A percentile compares a stretch with the other conserved stretches of the same genome.
phyloP scores from a whole-genome alignment of 768 basidiomycete genomes.

The Podaxis sp. region DNA sequence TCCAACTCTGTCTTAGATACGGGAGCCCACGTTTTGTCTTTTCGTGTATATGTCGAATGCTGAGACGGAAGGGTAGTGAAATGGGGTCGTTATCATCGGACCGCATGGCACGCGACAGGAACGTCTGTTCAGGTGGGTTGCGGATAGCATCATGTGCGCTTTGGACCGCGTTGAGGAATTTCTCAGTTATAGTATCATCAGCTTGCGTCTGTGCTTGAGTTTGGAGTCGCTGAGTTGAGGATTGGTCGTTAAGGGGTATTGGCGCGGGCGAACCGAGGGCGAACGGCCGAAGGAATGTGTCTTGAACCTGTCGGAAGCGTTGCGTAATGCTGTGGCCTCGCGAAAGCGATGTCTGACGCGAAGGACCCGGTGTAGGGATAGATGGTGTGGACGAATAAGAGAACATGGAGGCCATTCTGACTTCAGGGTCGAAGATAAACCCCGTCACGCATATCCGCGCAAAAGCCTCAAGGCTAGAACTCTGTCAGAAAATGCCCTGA shows the following conservation, averaged over 20 bases:
- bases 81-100: constrained; percentile 43
- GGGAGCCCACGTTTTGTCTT: constrained; percentile 73
- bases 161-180: constrained; percentile 30
- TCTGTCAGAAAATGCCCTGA: constrained; percentile 14
- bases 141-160: constrained; percentile 40
- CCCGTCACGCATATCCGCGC: constrained; percentile 91
- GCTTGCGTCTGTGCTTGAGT: constrained; percentile 13
- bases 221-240: constrained; percentile 14
- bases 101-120: constrained; percentile 48
- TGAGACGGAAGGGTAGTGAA: constrained; percentile 64
- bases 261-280: constrained; percentile 35
- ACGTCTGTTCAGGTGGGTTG: constrained; percentile 47
- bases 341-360: constrained; percentile 37
- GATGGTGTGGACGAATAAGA: constrained; percentile 33
- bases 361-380: constrained; percentile 27
- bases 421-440: constrained; percentile 81
- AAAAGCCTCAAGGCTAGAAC: constrained; percentile 73
- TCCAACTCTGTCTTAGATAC: constrained; percentile 92
- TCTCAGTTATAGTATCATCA: constrained; percentile 28
- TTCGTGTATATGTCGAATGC: constrained; percentile 52
- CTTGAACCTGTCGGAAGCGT: constrained; percentile 42
- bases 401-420: constrained; percentile 52
- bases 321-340: constrained; percentile 49
- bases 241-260: constrained; percentile 18
- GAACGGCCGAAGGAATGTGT: constrained; percentile 56